Evolutionary conservation across 2,329 filamentous ascomycete species (phyloP), one percentile per base, ranked within the genome.

Genomic region (Aspergillus novoparasiticus): DNA sequence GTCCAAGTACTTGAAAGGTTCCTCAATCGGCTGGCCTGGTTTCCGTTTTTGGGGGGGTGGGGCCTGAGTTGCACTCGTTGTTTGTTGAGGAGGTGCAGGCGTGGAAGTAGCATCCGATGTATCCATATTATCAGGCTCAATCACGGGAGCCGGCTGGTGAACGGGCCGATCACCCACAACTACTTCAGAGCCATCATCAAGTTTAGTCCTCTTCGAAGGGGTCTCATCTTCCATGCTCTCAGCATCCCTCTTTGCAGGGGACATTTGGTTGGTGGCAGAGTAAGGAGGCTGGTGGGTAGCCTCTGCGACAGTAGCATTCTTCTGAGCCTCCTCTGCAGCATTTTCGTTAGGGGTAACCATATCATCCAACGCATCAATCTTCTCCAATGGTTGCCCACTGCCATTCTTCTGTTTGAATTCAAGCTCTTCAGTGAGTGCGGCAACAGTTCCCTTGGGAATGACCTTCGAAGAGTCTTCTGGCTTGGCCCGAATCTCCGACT

Each of bases 1-100:
- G 10, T 89, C 79, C 46, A 99, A 86, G 75, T 93, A 99, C 76
- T 97, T 97, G 85, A 97, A 99, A 5, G 94, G 92, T 77, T 99
- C 95, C 77, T 98, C 95, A 68, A 89, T 85, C 19, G 86, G 86
- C 69, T 83, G 79, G 26, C 74, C 73, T 2, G 73, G 73, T 39
- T 76, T 80, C 64, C 73, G 76, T 70, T 79, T 81, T 62, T 73
- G 75, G 41, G 71, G 67, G 5, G 69, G 66, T 58, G 71, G 64
- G 1, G 60, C 28, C 62, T 63, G 60, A 21, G 55, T 36, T 28
- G 65, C 57, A n/a, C 60, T 62, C 19, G 64, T 62, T 12, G 60
- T 56, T 32, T 58, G 60, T 26, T 64, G 62, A 10, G 63, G 58
- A 36, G 66, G 54, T 19, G 59, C 55, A 26, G 68, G 63, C 2